Percentiles rank a stretch among this genome's conserved stretches.
phyloP scores from a whole-genome alignment of 2,329 filamentous ascomycete species.

The Xylariaceae sp. region DNA sequence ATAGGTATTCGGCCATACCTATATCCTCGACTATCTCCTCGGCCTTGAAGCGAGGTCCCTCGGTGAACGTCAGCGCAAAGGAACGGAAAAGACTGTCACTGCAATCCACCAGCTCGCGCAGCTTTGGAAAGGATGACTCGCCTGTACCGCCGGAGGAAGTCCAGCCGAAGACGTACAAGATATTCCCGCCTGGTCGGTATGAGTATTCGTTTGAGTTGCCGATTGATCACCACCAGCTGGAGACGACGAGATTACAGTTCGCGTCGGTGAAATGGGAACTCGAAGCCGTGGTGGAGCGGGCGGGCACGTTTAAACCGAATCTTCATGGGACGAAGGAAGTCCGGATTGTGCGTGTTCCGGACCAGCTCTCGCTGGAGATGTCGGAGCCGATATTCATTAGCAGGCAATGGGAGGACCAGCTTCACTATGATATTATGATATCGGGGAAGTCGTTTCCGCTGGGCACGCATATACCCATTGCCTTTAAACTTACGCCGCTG shows the following conservation, averaged over 20 bases:
- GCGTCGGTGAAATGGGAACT: slow-evolving; percentile 85
- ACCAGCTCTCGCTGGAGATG: slow-evolving; percentile 83
- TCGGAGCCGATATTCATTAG: slow-evolving; percentile 92
- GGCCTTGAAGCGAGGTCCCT: slow-evolving; percentile 29
- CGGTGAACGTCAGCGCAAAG: slow-evolving; percentile 38
- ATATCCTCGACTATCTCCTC: slow-evolving; percentile 32
- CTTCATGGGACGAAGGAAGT: slow-evolving; percentile 78
- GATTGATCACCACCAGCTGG: slow-evolving; percentile 80
- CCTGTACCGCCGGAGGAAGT: slow-evolving; percentile 52
- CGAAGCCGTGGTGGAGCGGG: slow-evolving; percentile 76
- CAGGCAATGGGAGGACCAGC: slow-evolving; percentile 87
- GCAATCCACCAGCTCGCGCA: slow-evolving; percentile 74
- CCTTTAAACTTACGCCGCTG: slow-evolving; percentile 86
- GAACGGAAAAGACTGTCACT: slow-evolving; percentile 66
- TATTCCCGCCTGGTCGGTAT: slow-evolving; percentile 69
- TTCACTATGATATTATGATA: slow-evolving; percentile 94
- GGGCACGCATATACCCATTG: slow-evolving; percentile 81
- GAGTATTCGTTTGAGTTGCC: slow-evolving; percentile 77
- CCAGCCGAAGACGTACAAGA: slow-evolving; percentile 69
- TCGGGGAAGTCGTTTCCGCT: slow-evolving; percentile 93
- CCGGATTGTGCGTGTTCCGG: slow-evolving; percentile 74
- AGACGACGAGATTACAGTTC: slow-evolving; percentile 82
- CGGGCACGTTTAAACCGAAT: slow-evolving; percentile 86
- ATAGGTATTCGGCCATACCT: slow-evolving; percentile 29
- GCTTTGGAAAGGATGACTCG: slow-evolving; percentile 72